These are phyloP conservation scores for Stagonosporopsis vannaccii DNA, from an alignment of 2,329 filamentous ascomycete genomes.

Conservation along the genomic window DNA sequence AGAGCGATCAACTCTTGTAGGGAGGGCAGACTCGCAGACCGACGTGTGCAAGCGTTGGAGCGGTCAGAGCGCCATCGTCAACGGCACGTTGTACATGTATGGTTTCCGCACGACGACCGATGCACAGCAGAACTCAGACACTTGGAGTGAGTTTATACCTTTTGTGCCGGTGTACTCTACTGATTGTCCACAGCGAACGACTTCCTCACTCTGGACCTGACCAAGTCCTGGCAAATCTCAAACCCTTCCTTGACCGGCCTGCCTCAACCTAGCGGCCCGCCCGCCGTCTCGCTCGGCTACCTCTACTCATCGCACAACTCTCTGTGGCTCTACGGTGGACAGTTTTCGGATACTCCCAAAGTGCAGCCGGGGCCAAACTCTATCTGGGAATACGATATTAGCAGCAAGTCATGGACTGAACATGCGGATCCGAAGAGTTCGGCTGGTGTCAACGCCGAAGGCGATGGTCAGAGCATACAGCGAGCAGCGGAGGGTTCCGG, in stretches of 20 bases:
- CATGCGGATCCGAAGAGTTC: slow-evolving; percentile 68
- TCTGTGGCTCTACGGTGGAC: slow-evolving; percentile 76
- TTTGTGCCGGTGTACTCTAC: background rate
- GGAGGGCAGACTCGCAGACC: slow-evolving; percentile 41
- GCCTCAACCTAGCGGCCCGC: slow-evolving; percentile 71
- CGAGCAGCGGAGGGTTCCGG: slow-evolving; percentile 77
- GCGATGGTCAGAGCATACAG: slow-evolving; percentile 65
- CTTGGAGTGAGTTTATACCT: slow-evolving; percentile 68
- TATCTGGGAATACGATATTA: slow-evolving; percentile 74
- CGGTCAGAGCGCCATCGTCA: slow-evolving; percentile 67
- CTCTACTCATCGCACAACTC: slow-evolving; percentile 76
- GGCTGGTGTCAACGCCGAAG: slow-evolving; percentile 67
- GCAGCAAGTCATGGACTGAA: slow-evolving; percentile 67
- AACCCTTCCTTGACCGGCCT: slow-evolving; percentile 70
- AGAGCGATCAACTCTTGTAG: slow-evolving; percentile 27
- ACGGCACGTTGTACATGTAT: slow-evolving; percentile 79
- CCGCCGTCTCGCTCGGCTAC: slow-evolving; percentile 74
- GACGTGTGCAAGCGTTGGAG: slow-evolving; percentile 49
- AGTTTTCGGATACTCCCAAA: slow-evolving; percentile 71
- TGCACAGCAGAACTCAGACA: slow-evolving; percentile 65
- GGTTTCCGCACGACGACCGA: slow-evolving; percentile 70
- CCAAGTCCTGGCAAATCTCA: slow-evolving; percentile 72
- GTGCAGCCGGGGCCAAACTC: slow-evolving; percentile 66
- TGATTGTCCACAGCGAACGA: slow-evolving; percentile 59
- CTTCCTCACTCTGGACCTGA: slow-evolving; percentile 75